Conservation (phyloP, 805 yeast species). For the Saccharomycopsis sp. region DNA sequence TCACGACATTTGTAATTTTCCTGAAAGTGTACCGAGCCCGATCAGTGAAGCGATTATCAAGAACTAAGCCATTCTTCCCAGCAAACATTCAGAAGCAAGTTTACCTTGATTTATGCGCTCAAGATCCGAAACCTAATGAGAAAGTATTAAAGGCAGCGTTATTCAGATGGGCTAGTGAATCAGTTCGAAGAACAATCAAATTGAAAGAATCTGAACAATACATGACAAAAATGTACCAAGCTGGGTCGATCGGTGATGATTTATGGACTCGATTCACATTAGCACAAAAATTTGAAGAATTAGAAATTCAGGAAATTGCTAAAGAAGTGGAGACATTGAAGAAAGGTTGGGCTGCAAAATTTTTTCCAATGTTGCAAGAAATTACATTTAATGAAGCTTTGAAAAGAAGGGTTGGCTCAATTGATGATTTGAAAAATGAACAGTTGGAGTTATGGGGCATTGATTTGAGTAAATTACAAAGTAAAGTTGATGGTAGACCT, state of each 20-base stretch:
- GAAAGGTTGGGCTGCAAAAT: constrained; percentile 72
- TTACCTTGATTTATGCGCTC: constrained; percentile 50
- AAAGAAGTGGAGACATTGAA: constrained; percentile 66
- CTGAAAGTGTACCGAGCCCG: constrained; percentile 60
- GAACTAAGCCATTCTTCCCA: constrained; percentile 66
- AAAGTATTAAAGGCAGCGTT: constrained; percentile 67
- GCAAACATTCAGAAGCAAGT: constrained; percentile 60
- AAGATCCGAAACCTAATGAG: constrained; percentile 60
- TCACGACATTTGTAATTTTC: constrained; percentile 61
- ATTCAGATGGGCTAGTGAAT: constrained; percentile 74
- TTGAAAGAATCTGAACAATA: constrained; percentile 71
- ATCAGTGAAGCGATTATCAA: constrained; percentile 40
- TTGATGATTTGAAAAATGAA: constrained; percentile 33
- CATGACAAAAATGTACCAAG: constrained; percentile 67
- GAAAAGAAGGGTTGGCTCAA: constrained; percentile 55
- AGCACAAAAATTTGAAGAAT: constrained; percentile 69
- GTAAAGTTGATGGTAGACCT: background rate
- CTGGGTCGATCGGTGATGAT: constrained; percentile 89
- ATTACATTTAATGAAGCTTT: constrained; percentile 89
- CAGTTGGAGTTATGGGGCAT: constrained; percentile 31
- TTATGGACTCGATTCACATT: constrained; percentile 72
- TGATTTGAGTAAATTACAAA: background rate
- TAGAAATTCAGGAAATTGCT: constrained; percentile 72
- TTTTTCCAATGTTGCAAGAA: constrained; percentile 78
- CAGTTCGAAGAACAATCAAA: constrained; percentile 74